phyloP scores from a whole-genome alignment of 2,329 filamentous ascomycete genomes.

The Westerdykella sp. region DNA sequence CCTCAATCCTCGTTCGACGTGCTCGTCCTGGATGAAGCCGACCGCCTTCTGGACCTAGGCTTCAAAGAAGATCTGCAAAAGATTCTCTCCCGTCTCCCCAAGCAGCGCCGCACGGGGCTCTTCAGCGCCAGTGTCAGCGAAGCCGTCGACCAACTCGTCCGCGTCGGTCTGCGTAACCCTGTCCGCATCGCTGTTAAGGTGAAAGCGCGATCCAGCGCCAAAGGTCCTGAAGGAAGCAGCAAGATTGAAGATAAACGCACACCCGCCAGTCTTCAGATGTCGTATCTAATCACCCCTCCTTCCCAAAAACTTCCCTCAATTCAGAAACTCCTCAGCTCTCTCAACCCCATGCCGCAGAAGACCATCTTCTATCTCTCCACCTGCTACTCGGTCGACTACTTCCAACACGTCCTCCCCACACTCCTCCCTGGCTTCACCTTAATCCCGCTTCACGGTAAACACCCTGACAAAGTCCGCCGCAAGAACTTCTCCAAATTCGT shows the following conservation, averaged over 20 bases:
- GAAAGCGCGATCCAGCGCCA: slow-evolving; percentile 45
- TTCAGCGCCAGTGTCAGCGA: slow-evolving; percentile 97
- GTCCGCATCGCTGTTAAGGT: slow-evolving; percentile 94
- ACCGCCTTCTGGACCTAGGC: slow-evolving; percentile 83
- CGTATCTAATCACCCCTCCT: slow-evolving; percentile 69
- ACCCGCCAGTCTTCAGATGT: slow-evolving; percentile 87
- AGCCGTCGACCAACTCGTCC: slow-evolving; percentile 85
- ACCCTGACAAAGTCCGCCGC: slow-evolving; percentile 77
- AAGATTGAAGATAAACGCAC: slow-evolving; percentile 79
- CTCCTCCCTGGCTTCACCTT: slow-evolving; percentile 66
- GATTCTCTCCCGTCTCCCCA: slow-evolving; percentile 77
- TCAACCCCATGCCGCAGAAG: slow-evolving; percentile 72
- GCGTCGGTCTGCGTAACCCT: slow-evolving; percentile 86
- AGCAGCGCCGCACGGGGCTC: slow-evolving; percentile 85
- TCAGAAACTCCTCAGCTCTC: slow-evolving; percentile 59
- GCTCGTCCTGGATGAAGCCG: slow-evolving; percentile 89
- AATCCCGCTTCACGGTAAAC: slow-evolving; percentile 85
- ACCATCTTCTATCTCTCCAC: slow-evolving; percentile 90
- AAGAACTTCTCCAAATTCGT: slow-evolving; percentile 82
- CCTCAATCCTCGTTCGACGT: slow-evolving; percentile 85
- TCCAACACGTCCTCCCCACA: slow-evolving; percentile 69
- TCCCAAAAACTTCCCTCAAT: slow-evolving; percentile 75
- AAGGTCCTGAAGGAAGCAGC: slow-evolving; percentile 40
- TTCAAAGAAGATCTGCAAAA: slow-evolving; percentile 88
- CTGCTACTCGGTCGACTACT: slow-evolving; percentile 92